Evolutionary conservation across 257 asterid genomes (phyloP), one percentile per base, ranked within the genome.

Genomic region (Solanum ossicruentum): DNA sequence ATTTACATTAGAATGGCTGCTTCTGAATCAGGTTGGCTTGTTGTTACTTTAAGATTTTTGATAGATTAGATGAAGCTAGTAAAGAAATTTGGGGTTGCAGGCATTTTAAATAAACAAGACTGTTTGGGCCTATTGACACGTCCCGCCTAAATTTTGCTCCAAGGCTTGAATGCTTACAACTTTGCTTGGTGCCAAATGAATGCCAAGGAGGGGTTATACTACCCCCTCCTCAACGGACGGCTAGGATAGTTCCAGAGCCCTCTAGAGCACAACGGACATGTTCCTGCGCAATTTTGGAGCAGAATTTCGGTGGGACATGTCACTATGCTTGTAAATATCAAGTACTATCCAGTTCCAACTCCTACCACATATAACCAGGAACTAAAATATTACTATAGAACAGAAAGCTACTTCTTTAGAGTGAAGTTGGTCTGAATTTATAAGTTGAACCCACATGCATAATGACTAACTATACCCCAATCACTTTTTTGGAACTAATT

Each of bases 1-100:
- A 86, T 88, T 26, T 88, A 86, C 66, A 63, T 84, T 3, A 81
- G 89, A 81, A 49, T 88, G 84, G 86, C 87, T 13, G 84, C 86
- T 43, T 85, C 90, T 11, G 80, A 72, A 45, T 72, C 57, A 72
- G 80, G 80, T 72, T n/a, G 80, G 36, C 32, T 43, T 72, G 55
- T 3, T 43, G 36, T 56, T 3, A 20, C 36, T 72, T 16, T 17
- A 69, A 8, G 0, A 43, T 11, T 72, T 43, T 45, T n/a, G 20
- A 72, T 72, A 3, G 55, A 72, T 72, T 43, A 7, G 36, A 36
- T 72, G 56, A n/a, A 0, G 80, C 43, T 72, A 7, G 1, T 43
- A n/a, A 43, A n/a, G 18, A 20, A 72, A 0, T 6, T 43, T 6
- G n/a, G 12, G 56, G 57, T 72, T 72, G 80, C 80, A 72, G 36